phyloP scores from a whole-genome alignment of 805 yeast genomes.

The Saccharomycopsis capsularis region DNA sequence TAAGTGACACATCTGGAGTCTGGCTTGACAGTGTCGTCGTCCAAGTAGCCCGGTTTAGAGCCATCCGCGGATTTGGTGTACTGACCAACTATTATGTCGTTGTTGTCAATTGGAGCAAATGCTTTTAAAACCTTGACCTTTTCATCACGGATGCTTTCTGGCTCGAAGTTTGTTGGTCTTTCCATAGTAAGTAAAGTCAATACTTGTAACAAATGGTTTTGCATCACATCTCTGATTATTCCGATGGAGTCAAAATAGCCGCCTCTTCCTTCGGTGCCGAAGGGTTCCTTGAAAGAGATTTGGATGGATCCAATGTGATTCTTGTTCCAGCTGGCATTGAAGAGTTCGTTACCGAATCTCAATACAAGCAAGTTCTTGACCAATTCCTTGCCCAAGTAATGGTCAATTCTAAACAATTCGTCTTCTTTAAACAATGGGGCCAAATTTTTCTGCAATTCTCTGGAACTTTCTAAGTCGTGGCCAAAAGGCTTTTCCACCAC shows the following conservation, averaged over 20 bases:
- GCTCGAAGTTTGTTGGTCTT: slow-evolving; percentile 83
- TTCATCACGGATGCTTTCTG: slow-evolving; percentile 93
- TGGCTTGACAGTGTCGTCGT: slow-evolving; percentile 81
- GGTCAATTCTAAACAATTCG: slow-evolving; percentile 93
- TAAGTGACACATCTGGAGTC: slow-evolving; percentile 86
- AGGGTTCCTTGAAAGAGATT: slow-evolving; percentile 93
- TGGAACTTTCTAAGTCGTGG: slow-evolving; percentile 73
- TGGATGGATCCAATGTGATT: slow-evolving; percentile 74
- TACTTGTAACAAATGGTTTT: slow-evolving; percentile 92
- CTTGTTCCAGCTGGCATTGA: slow-evolving; percentile 85
- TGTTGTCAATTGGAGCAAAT: slow-evolving; percentile 55
- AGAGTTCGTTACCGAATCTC: slow-evolving; percentile 85
- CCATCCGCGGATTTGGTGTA: slow-evolving; percentile 83
- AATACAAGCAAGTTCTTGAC: slow-evolving; percentile 86
- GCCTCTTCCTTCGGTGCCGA: slow-evolving; percentile 98
- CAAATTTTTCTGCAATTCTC: slow-evolving; percentile 66
- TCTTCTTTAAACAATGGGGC: slow-evolving; percentile 87
- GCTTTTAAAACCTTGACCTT: slow-evolving; percentile 89
- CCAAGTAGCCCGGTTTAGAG: slow-evolving; percentile 80
- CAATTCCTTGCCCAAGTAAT: slow-evolving; percentile 96
- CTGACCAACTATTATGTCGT: slow-evolving; percentile 80
- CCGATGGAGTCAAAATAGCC: slow-evolving; percentile 93
- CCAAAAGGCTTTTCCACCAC: slow-evolving; percentile 98
- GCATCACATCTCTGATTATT: slow-evolving; percentile 96
- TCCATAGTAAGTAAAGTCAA: slow-evolving; percentile 91